Conservation (phyloP, 2,329 filamentous ascomycete species). For the Cladophialophora chaetospira region DNA sequence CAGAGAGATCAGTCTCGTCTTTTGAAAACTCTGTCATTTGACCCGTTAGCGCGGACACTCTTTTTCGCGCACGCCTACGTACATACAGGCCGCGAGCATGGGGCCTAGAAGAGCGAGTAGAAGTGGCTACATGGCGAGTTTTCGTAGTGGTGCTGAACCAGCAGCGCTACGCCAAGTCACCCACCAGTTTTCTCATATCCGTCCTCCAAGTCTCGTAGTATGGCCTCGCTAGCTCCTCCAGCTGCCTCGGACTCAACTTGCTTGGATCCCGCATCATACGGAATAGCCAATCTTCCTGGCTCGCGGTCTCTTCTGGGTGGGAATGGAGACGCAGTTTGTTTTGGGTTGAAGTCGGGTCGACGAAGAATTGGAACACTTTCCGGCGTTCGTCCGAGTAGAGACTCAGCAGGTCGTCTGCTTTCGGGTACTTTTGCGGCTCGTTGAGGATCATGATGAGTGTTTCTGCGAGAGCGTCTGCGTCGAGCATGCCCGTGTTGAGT, state of each 20-base stretch:
- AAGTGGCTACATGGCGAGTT: no score
- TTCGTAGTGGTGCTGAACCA: no score
- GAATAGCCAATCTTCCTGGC: slow-evolving; percentile 18
- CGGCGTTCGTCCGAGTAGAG: slow-evolving; percentile 16
- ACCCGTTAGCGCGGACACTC: no score
- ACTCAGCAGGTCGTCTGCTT: not conserved
- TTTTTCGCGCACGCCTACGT: no score
- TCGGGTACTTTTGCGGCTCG: not conserved
- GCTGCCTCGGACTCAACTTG: no score
- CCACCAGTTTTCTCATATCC: slow-evolving; percentile 11
- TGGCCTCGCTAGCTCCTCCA: slow-evolving; percentile 14
- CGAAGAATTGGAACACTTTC: slow-evolving; percentile 23
- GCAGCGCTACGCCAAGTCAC: not conserved
- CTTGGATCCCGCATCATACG: no score
- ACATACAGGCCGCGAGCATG: no score
- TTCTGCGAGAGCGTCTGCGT: slow-evolving; percentile 17
- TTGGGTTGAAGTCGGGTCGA: slow-evolving; percentile 17
- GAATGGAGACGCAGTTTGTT: slow-evolving; percentile 19
- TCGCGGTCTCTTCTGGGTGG: not conserved
- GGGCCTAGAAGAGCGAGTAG: no score
- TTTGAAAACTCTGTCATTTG: no score
- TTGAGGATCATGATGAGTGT: slow-evolving; percentile 21
- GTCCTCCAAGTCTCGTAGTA: slow-evolving; percentile 20
- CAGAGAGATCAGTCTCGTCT: no score
- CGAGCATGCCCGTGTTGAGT: slow-evolving; percentile 23